Evolutionary conservation across 164 flowering plant species (phyloP).

Genomic region (Berberis vulgaris): DNA sequence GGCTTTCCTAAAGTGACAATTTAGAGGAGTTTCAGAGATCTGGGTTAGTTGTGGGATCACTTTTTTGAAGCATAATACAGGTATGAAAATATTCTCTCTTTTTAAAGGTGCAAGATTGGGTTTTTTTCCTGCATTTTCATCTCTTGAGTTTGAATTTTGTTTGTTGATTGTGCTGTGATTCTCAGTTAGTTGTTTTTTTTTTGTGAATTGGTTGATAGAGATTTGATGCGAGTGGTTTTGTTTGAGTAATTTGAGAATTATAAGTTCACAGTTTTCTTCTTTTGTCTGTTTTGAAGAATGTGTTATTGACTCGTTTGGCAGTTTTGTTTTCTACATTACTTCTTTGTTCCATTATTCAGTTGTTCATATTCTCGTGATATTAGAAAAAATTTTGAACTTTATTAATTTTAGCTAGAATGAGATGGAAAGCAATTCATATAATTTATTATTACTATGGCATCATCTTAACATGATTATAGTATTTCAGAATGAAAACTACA

Average conservation of each 20-base stretch:
- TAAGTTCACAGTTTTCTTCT: neutral
- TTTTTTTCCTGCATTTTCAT: neutral
- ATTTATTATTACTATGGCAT: no score
- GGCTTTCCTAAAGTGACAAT: constrained; percentile 3
- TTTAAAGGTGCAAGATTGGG: neutral
- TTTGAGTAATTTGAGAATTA: no score
- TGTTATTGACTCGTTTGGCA: neutral
- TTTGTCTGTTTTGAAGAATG: neutral
- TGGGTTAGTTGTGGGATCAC: neutral
- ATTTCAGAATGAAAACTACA: neutral
- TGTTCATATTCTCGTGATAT: no score
- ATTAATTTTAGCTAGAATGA: neutral
- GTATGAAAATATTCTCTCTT: constrained; percentile 2
- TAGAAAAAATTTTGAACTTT: neutral
- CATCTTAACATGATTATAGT: neutral
- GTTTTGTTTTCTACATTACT: no score
- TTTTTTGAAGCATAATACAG: constrained; percentile 8
- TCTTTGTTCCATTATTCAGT: no score
- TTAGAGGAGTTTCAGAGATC: constrained; percentile 13
- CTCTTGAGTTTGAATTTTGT: no score
- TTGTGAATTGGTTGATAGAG: no score
- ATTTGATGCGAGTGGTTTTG: no score
- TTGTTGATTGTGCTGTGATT: no score
- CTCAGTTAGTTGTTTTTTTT: no score
- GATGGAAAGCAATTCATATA: neutral